These are phyloP conservation scores for Coriolopsis trogii DNA, from an alignment of 1,284 basidiomycete species.

Conservation along the genomic window DNA sequence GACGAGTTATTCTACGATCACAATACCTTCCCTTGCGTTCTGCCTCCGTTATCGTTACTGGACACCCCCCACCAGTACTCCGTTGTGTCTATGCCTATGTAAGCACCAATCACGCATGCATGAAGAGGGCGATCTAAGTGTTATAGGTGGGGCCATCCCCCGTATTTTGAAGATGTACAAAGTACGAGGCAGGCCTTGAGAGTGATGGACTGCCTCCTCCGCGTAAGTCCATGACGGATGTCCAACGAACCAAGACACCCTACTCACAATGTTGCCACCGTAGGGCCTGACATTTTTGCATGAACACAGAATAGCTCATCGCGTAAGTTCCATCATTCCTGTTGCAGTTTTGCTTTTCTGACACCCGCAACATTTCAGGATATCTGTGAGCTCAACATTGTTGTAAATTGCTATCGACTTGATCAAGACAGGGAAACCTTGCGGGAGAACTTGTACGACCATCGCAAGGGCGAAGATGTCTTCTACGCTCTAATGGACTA, in stretches of 20 bases:
- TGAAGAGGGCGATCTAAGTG: too few species aligned
- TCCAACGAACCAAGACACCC: not conserved
- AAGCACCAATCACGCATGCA: not conserved
- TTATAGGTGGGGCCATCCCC: not conserved
- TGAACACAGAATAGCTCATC: conserved; percentile 1
- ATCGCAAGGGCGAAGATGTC: not conserved
- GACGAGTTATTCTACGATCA: not conserved
- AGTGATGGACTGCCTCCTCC: conserved; percentile 1
- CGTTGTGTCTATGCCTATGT: conserved; percentile 8
- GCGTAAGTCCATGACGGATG: not conserved
- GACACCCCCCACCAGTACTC: not conserved
- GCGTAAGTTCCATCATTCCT: not conserved
- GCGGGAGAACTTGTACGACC: not conserved
- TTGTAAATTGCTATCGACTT: not conserved
- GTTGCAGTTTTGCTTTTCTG: not conserved
- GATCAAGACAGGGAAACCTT: not conserved
- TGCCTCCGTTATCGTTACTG: not conserved
- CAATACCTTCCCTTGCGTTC: not conserved
- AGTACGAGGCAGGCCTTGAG: not conserved
- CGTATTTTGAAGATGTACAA: not conserved
- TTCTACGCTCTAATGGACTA: conserved; percentile 15
- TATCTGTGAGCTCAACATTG: conserved; percentile 2
- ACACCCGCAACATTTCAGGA: not conserved
- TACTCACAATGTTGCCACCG: not conserved
- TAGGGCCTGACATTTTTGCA: conserved; percentile 9